Base-by-base conservation (phyloP, 495 filamentous ascomycete genomes). In the Penicillium cataractarum region DNA sequence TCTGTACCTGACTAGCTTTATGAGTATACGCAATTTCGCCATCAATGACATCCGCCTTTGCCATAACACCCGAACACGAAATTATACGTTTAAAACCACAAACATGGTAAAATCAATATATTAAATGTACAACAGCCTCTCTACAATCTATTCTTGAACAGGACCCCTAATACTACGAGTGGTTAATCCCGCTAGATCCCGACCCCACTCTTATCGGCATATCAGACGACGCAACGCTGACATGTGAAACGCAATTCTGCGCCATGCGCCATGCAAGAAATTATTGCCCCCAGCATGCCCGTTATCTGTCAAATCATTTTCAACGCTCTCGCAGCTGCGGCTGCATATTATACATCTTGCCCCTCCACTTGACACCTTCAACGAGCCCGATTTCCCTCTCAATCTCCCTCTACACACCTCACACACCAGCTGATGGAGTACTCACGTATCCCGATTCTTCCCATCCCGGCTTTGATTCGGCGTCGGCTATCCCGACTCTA, bases 391-490 rank as follows among this genome's bases (percentile, higher is more conserved):
- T 21, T 21, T 29, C 15, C 29, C 33, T 9, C n/a, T 54, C 35
- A 39, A 21, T 0, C 31, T 29, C 35, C 24, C 3, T 31, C 29
- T 6, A 19, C 26, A 10, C 17, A 26, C 19, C 19, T 19, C 60
- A 26, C 4, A 57, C 2, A 27, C 12, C 0, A 37, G 21, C 31
- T n/a, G 39, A 70, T 75, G 69, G 67, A 68, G 40, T 65, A 70
- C 40, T 59, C 67, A 17, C 49, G 73, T 77, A 78, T 76, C 15
- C 52, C 73, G 19, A 49, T 70, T 13, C 65, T 71, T 10, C 62
- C 73, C 29, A 72, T 79, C 29, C 72, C 74, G 19, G 71, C 74
- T 27, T 69, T 75, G 0, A 72, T 79, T 55, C 67, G 71, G 56
- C 73, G 71, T 33, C 74, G 65, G 13, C 58, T 78, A 27, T 65